Conservation (phyloP, 805 yeast genomes). For the Teunomyces gatunensis region DNA sequence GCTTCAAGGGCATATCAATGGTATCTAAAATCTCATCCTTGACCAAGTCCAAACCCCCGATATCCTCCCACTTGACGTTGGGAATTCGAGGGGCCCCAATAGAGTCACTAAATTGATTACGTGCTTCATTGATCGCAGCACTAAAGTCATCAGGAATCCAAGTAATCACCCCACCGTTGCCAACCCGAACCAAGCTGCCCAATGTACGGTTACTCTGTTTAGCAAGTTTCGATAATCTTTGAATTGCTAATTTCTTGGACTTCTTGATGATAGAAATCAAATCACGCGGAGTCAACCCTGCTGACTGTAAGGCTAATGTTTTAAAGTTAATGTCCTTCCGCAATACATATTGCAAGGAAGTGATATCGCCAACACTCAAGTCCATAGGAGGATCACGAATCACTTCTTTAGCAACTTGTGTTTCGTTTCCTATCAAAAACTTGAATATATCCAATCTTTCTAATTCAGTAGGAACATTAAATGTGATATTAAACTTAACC, state of each 20-base stretch:
- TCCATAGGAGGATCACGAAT: conserved; percentile 27
- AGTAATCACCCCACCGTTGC: conserved; percentile 54
- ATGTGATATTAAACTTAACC: conserved; percentile 72
- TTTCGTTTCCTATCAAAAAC: conserved; percentile 38
- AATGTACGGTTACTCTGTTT: conserved; percentile 14
- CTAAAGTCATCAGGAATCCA: conserved; percentile 62
- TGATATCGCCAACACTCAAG: conserved; percentile 14
- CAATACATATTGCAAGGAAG: conserved; percentile 18
- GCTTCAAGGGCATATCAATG: conserved; percentile 91
- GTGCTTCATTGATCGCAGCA: conserved; percentile 70
- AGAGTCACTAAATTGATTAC: conserved; percentile 86
- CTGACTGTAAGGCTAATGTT: conserved; percentile 77
- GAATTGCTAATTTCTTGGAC: conserved; percentile 58
- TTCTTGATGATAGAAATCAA: conserved; percentile 64
- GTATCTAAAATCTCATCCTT: conserved; percentile 94
- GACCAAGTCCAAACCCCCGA: conserved; percentile 89
- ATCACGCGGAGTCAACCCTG: conserved; percentile 89
- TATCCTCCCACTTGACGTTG: conserved; percentile 93
- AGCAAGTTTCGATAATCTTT: conserved; percentile 41
- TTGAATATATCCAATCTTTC: conserved; percentile 69
- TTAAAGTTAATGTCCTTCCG: conserved; percentile 45
- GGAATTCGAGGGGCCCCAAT: conserved; percentile 98
- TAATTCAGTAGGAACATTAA: conserved; percentile 73
- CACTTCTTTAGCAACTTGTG: conserved; percentile 6
- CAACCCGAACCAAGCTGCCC: conserved; percentile 36